Conservation (phyloP, 225 moss, liverwort and hornwort genomes). For the Pseudisothecium myosuroides region DNA sequence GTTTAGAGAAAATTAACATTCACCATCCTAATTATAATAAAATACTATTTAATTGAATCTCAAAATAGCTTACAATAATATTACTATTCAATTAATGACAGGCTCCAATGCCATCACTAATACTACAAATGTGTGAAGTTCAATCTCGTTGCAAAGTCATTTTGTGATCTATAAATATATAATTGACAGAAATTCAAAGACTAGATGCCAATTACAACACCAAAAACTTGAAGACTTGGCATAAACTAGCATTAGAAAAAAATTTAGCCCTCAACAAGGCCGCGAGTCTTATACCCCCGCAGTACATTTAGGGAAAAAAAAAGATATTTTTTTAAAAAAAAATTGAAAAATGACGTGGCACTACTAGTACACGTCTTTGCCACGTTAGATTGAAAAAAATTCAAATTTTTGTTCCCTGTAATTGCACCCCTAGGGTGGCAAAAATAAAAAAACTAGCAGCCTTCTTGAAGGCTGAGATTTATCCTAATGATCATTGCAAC, state of each 20-base stretch:
- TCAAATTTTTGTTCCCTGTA: too few species aligned
- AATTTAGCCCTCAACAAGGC: too few species aligned
- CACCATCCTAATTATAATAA: neutral
- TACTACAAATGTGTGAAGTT: neutral
- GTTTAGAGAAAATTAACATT: neutral
- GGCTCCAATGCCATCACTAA: neutral
- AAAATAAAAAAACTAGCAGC: too few species aligned
- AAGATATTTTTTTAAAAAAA: too few species aligned
- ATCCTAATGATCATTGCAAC: neutral
- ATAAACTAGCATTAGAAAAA: too few species aligned
- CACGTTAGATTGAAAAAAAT: too few species aligned
- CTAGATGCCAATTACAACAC: neutral
- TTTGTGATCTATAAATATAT: neutral
- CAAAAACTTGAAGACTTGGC: neutral
- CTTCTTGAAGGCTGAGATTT: too few species aligned
- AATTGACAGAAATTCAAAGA: neutral
- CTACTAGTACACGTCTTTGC: too few species aligned
- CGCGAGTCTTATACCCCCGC: too few species aligned
- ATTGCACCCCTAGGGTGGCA: too few species aligned
- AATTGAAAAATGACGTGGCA: too few species aligned
- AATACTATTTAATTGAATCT: neutral
- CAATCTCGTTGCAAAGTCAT: neutral
- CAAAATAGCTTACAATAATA: neutral
- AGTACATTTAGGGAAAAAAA: too few species aligned
- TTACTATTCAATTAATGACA: neutral